Conservation (phyloP, 2,329 filamentous ascomycete species). For the Talaromyces sp. region DNA sequence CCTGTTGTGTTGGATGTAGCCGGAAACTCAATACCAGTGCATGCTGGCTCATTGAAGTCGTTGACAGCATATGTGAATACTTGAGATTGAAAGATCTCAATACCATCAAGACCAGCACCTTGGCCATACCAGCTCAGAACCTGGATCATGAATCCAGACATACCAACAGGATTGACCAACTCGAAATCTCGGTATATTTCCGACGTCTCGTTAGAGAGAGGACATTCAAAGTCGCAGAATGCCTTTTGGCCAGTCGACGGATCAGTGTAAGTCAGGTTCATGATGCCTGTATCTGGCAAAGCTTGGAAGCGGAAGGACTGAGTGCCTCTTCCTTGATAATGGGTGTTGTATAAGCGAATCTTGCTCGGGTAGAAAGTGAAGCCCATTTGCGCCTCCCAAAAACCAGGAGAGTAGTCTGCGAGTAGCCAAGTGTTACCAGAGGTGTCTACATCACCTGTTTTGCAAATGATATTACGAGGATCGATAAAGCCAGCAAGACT, state of each 20-base stretch:
- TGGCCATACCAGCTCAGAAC: slow-evolving; percentile 82
- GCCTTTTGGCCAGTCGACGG: slow-evolving; percentile 63
- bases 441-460: slow-evolving; percentile 62
- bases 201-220: slow-evolving; percentile 68
- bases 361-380: slow-evolving; percentile 87
- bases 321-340: slow-evolving; percentile 77
- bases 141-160: slow-evolving; percentile 81
- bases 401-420: slow-evolving; percentile 69
- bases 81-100: slow-evolving; percentile 79
- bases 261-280: slow-evolving; percentile 92
- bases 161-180: slow-evolving; percentile 83
- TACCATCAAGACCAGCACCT: slow-evolving; percentile 79
- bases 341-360: slow-evolving; percentile 83
- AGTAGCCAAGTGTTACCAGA: slow-evolving; percentile 81
- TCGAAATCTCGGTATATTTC: slow-evolving; percentile 79
- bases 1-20: slow-evolving; percentile 69
- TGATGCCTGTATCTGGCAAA: slow-evolving; percentile 82
- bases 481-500: slow-evolving; percentile 67
- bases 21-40: slow-evolving; percentile 61
- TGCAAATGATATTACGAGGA: slow-evolving; percentile 79
- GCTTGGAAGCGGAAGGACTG: slow-evolving; percentile 84
- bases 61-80: slow-evolving; percentile 82
- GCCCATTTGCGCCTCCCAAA: slow-evolving; percentile 76
- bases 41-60: slow-evolving; percentile 83
- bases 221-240: slow-evolving; percentile 78